Conservation (phyloP, 2,329 filamentous ascomycete species). For the Aspergillus udagawae region DNA sequence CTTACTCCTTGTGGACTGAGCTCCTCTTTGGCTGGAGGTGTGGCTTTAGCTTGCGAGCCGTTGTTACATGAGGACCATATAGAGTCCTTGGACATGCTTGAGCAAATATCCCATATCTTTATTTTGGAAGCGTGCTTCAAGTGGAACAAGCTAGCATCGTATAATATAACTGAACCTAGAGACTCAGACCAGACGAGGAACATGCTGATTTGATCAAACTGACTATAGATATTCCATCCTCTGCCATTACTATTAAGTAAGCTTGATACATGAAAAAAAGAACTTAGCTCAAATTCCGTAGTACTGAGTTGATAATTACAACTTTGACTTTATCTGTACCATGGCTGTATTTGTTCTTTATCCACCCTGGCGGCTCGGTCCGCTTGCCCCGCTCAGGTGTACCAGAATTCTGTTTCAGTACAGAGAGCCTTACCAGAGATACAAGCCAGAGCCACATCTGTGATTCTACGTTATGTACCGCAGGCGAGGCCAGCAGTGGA, state of each 20-base stretch:
- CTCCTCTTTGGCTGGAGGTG: not conserved
- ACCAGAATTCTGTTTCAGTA: too few species aligned
- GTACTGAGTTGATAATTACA: not conserved
- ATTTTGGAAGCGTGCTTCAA: not conserved
- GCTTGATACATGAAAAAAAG: not conserved
- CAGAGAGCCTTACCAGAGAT: not conserved
- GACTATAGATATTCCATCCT: not conserved
- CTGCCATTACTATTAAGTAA: not conserved
- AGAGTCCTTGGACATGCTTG: too few species aligned
- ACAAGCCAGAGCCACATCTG: not conserved
- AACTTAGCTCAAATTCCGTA: not conserved
- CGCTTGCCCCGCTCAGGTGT: not conserved
- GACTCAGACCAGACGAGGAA: too few species aligned
- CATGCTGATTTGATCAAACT: not conserved
- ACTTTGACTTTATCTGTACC: not conserved
- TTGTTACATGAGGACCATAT: not conserved
- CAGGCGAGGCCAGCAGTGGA: too few species aligned
- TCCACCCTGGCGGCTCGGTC: not conserved
- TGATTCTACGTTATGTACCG: too few species aligned
- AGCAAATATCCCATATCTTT: not conserved
- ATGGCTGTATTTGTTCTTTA: not conserved
- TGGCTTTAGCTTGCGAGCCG: not conserved
- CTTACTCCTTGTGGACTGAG: not conserved
- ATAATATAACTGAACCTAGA: not conserved
- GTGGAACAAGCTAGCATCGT: not conserved